These are phyloP conservation scores for Mollisiaceae sp. DNA, from an alignment of 2,329 filamentous ascomycete genomes.

Conservation along the genomic window DNA sequence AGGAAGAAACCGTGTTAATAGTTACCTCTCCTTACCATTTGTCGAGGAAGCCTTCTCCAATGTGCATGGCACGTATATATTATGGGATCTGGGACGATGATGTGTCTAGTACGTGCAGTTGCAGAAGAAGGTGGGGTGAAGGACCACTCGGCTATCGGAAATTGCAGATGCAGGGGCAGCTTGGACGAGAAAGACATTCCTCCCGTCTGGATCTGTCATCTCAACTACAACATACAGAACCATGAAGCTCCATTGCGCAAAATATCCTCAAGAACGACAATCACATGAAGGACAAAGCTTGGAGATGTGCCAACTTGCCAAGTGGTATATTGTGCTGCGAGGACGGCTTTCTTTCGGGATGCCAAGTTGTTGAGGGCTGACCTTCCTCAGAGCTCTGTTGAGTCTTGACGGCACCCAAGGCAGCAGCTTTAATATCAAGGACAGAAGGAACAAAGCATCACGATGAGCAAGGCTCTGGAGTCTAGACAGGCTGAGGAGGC, in stretches of 20 bases:
- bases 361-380: background rate
- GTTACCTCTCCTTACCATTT: background rate
- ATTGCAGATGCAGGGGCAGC: background rate
- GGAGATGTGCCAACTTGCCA: background rate
- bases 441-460: conserved; percentile 1
- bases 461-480: background rate
- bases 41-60: background rate
- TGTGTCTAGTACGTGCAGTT: conserved; percentile 9
- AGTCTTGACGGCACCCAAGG: background rate
- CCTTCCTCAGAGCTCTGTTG: background rate
- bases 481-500: background rate
- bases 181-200: background rate
- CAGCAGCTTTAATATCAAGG: background rate
- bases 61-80: background rate
- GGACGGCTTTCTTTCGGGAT: background rate
- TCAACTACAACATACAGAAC: background rate
- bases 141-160: background rate
- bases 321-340: background rate
- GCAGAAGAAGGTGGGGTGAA: conserved; percentile 1
- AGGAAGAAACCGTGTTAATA: background rate
- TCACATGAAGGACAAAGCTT: background rate
- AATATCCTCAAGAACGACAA: background rate
- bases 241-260: background rate
- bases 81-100: background rate
- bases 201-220: background rate